Evolutionary conservation across 805 yeast species (phyloP).

Genomic region (Zygotorulaspora danielsina): DNA sequence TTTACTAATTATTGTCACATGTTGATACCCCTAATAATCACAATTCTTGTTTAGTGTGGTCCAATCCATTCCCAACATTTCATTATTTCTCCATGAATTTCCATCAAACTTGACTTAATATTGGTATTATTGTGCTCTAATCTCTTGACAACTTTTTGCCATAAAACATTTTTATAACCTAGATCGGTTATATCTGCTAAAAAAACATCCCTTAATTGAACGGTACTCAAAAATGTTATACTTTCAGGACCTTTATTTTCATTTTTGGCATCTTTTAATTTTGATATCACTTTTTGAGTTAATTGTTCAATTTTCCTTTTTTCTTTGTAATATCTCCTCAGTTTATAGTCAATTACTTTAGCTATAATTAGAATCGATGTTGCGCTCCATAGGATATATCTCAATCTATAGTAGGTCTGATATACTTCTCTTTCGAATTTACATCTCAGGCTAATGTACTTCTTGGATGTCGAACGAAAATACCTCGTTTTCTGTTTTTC

Average conservation of each 20-base stretch:
- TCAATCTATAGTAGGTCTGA: conserved; percentile 35
- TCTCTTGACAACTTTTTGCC: conserved; percentile 53
- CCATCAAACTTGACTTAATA: conserved; percentile 57
- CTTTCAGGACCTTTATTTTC: conserved; percentile 1
- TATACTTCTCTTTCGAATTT: conserved; percentile 50
- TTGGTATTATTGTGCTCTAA: conserved; percentile 61
- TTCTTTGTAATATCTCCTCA: conserved; percentile 38
- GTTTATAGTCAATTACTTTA: conserved; percentile 35
- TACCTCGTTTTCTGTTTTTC: conserved; percentile 40
- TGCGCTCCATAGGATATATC: conserved; percentile 16
- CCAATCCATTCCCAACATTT: conserved; percentile 86
- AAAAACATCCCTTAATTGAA: conserved; percentile 66
- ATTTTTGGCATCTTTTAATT: conserved; percentile 46
- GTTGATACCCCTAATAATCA: too few species aligned
- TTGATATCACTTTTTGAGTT: conserved; percentile 45
- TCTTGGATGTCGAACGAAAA: conserved; percentile 71
- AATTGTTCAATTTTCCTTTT: conserved; percentile 43
- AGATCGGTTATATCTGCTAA: conserved; percentile 36
- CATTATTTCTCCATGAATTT: conserved; percentile 81
- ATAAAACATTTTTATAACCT: conserved; percentile 42
- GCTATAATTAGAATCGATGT: conserved; percentile 15
- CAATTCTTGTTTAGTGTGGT: too few species aligned
- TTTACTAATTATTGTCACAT: background rate
- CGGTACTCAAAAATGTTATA: conserved; percentile 52
- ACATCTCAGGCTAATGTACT: conserved; percentile 55